Evolutionary conservation across 2,329 filamentous ascomycete genomes (phyloP), one percentile per base, ranked within the genome.

Genomic region (Phyllosticta citrichinensis): DNA sequence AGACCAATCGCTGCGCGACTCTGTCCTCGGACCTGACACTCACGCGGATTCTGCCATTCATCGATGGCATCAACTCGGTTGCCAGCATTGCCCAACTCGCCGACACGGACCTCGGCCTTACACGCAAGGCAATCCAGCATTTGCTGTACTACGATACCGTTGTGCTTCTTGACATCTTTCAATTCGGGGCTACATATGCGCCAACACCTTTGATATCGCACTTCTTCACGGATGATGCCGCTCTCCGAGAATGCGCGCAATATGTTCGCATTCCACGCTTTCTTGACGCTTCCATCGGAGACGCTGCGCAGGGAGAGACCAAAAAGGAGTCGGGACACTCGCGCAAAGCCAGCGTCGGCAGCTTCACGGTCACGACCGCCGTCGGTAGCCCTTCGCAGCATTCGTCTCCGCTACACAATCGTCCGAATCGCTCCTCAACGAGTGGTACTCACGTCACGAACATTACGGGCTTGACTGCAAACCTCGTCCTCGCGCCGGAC

Each of bases 131-230:
- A 8, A 83, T 97, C 62, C 87, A 89, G 64, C 93, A 97, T 72
- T 81, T 99, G 10, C 81, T 97, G 25, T 96, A 95, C 78, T 97
- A 97, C 74, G 90, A 93, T 70, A 93, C 91, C 68, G 83, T 96
- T 40, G 81, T 96, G 25, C 83, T 97, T 58, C 83, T 97, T 11
- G 94, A 99, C 75, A 89, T 97, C 67, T 97, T 97, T 79, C 91
- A 94, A 72, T 99, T 97, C 72, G 82, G 86, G 33, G 90, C 89
- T 52, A 93, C 95, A 68, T 99, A 99, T 70, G 91, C 92, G 0
- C 87, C 87, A 0, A 90, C 90, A 0, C 81, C 86, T 0, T 87
- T 89, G 47, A 87, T 99, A 62, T 84, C 87, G 64, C 83, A 87
- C 64, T 96, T 99, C 68, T 81, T 94, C 33, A 80, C 83, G 52